Evolutionary conservation across 192 early-diverging fungal species (phyloP).

Genomic region (Obelidium mucronatum): DNA sequence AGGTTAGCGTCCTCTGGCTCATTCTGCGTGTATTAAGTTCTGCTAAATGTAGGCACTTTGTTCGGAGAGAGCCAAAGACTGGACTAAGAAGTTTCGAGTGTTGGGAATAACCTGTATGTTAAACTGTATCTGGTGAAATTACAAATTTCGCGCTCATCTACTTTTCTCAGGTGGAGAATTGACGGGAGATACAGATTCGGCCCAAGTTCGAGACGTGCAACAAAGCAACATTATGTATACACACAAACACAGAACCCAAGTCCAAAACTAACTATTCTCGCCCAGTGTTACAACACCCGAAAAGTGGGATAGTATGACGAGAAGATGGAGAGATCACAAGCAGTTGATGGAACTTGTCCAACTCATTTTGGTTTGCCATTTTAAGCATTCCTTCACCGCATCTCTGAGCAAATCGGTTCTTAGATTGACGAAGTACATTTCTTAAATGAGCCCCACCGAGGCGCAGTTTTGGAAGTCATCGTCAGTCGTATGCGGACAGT

Average conservation of each 20-base stretch:
- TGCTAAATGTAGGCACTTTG: constrained; percentile 61
- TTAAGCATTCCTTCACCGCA: background rate
- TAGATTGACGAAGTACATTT: constrained; percentile 82
- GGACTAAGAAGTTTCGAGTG: constrained; percentile 62
- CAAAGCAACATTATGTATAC: constrained; percentile 53
- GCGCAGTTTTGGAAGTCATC: constrained; percentile 77
- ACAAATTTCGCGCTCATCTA: background rate
- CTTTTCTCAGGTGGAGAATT: constrained; percentile 59
- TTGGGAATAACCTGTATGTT: constrained; percentile 54
- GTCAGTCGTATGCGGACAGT: constrained; percentile 57
- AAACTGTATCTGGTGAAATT: background rate
- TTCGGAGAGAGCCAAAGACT: constrained; percentile 65
- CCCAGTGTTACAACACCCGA: constrained; percentile 76
- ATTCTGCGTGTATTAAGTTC: background rate
- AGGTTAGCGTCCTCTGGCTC: constrained; percentile 24
- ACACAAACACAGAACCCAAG: too few species aligned
- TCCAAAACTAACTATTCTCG: too few species aligned
- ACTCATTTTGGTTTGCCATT: constrained; percentile 47
- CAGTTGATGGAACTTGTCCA: constrained; percentile 39
- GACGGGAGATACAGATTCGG: constrained; percentile 68
- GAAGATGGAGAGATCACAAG: constrained; percentile 53
- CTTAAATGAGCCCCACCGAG: constrained; percentile 66
- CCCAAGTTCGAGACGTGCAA: constrained; percentile 53
- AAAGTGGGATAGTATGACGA: constrained; percentile 78
- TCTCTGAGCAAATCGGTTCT: background rate